phyloP scores from a whole-genome alignment of 1,284 basidiomycete species.

The Pseudozyma sp. region DNA sequence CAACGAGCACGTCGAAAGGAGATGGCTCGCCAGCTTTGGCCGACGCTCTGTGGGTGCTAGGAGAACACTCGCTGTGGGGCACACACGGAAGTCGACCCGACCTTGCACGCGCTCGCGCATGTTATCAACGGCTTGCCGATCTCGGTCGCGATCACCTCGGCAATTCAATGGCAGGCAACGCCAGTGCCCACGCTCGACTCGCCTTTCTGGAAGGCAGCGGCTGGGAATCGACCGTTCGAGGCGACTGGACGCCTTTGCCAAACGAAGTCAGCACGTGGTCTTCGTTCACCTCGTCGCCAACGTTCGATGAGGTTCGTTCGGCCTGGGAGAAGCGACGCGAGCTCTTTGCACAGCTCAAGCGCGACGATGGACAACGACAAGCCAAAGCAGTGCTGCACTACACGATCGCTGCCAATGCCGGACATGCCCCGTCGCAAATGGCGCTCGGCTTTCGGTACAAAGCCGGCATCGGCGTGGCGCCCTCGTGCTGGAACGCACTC shows the following conservation, averaged over 20 bases:
- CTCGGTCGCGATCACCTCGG: conserved; percentile 34
- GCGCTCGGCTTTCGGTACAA: conserved; percentile 93
- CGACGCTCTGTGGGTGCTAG: conserved; percentile 66
- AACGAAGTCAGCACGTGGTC: conserved; percentile 20
- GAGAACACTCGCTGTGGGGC: conserved; percentile 65
- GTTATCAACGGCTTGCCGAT: conserved; percentile 54
- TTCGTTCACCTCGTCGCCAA: conserved; percentile 30
- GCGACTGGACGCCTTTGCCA: conserved; percentile 42
- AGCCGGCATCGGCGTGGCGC: conserved; percentile 83
- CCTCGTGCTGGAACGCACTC: conserved; percentile 73
- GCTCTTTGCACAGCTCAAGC: conserved; percentile 44
- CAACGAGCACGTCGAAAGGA: neutral
- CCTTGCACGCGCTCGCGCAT: conserved; percentile 51
- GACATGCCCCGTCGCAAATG: conserved; percentile 88
- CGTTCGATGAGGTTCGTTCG: conserved; percentile 26
- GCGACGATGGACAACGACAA: conserved; percentile 45
- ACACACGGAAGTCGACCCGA: conserved; percentile 61
- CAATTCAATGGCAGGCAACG: conserved; percentile 52
- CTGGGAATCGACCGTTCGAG: conserved; percentile 50
- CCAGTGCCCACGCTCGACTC: conserved; percentile 63
- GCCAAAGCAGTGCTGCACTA: conserved; percentile 85
- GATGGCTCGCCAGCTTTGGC: conserved; percentile 23
- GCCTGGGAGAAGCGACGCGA: conserved; percentile 45
- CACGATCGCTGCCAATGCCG: conserved; percentile 89
- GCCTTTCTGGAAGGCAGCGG: conserved; percentile 61